These are phyloP conservation scores for Taphrina flavorubra DNA, from an alignment of 1,139 yeast genomes.

Conservation along the genomic window DNA sequence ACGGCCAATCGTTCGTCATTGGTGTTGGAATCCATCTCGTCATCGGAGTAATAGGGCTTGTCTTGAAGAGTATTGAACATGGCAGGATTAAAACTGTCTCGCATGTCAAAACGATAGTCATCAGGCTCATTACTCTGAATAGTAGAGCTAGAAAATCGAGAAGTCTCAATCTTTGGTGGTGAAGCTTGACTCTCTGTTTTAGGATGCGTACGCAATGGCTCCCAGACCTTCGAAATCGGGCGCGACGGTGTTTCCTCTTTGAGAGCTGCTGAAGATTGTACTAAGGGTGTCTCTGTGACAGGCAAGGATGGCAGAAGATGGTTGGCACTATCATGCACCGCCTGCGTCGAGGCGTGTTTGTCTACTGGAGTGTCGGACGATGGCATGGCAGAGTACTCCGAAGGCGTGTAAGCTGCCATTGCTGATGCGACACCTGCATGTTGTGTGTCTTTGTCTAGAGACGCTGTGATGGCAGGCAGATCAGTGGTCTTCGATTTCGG, in stretches of 20 bases:
- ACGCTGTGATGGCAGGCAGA: conserved; percentile 10
- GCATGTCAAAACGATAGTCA: conserved; percentile 24
- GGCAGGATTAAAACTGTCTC: conserved; percentile 24
- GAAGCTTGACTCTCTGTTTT: neutral
- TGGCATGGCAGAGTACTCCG: conserved; percentile 13
- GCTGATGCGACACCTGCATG: neutral
- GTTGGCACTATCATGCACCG: neutral
- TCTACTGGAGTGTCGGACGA: neutral
- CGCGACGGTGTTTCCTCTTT: neutral
- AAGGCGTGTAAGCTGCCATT: conserved; percentile 16
- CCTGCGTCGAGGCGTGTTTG: neutral
- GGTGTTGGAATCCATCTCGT: neutral
- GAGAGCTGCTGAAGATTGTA: neutral
- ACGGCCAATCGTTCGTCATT: neutral
- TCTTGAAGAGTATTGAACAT: conserved; percentile 10
- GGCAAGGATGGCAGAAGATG: conserved; percentile 5
- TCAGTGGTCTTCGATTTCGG: neutral
- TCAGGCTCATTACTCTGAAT: conserved; percentile 6
- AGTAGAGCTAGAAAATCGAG: conserved; percentile 17
- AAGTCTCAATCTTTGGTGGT: neutral
- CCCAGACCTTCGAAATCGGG: conserved; percentile 18
- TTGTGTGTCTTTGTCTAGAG: neutral
- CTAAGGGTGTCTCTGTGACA: neutral
- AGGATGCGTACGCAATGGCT: neutral
- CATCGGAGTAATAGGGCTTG: conserved; percentile 16